Base-by-base conservation (phyloP, 169 alveolate genomes). In the Cyclospora cayetanensis region DNA sequence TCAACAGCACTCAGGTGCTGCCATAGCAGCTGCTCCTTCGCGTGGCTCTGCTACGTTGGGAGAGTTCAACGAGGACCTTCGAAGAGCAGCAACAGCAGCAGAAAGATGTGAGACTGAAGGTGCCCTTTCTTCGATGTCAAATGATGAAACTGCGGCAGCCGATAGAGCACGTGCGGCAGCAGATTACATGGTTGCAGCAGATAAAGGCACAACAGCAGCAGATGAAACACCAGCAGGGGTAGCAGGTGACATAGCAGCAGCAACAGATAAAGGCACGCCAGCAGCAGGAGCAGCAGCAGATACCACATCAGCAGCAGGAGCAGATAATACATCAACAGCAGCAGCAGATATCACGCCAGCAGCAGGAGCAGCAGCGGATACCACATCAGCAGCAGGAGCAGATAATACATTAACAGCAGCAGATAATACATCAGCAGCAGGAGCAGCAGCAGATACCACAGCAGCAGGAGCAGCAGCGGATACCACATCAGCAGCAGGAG, bases 171-270 rank as follows among this genome's bases (percentile, higher is more conserved):
- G 55, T 70, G 83, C 83, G 34, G 83, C 83, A 20, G 83, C 83
- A 18, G 83, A 15, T 2, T 35, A 46, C 55, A 15, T 15, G 15
- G 55, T 15, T 9, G 20, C 3, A 4, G 7, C 83, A 0, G 83
- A 70, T 34, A 53, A 50, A 5, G 83, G 34, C 1, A 22, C 83
- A 37, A 20, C n/a, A 15, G 0, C 35, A 18, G 35, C 53, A 1
- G 83, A 27, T 35, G 60, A 50, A 0, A 53, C 34, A 37, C 55
- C 83, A 18, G 12, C 52, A 20, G 83, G 39, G 3, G 83, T 53
- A 34, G 83, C 83, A 70, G 83, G 55, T 15, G 83, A 50, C n/a
- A 0, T 22, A 70, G 83, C 83, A 70, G 52, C 79, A 66, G 79
- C 29, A 29, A 29, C 46, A 34, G 15, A n/a, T 66, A 43, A n/a